phyloP scores from a whole-genome alignment of 2,329 filamentous ascomycete genomes.

The Aspergillus unguis region DNA sequence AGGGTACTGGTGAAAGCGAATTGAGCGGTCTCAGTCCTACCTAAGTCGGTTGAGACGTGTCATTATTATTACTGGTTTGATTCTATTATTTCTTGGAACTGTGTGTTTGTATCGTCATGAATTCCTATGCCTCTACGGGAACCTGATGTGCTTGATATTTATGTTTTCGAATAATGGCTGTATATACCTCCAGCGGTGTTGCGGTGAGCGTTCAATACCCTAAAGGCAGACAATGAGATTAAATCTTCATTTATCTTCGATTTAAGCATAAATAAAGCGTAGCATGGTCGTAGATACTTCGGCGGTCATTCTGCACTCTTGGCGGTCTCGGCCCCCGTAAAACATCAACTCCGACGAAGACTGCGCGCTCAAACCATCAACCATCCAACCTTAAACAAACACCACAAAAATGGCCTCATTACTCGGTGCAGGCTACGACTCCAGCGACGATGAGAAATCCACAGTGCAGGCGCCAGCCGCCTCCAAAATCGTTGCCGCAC shows the following conservation, averaged over 20 bases:
- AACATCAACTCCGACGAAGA: constrained; percentile 19
- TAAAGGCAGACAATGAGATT: constrained; percentile 1
- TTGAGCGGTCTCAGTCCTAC: constrained; percentile 4
- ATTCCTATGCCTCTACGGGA: constrained; percentile 4
- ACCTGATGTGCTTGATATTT: constrained; percentile 20
- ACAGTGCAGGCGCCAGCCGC: constrained; percentile 28
- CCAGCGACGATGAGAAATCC: constrained; percentile 47
- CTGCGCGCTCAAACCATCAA: constrained; percentile 2
- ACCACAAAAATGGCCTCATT: constrained; percentile 40
- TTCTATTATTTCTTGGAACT: constrained; percentile 5
- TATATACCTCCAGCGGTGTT: constrained; percentile 39
- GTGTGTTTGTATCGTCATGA: constrained; percentile 7
- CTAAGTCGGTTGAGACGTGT: constrained; percentile 6
- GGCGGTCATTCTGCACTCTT: constrained; percentile 19
- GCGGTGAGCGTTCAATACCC: constrained; percentile 40
- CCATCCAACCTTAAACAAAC: neutral
- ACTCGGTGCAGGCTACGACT: constrained; percentile 45
- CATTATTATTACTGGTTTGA: constrained; percentile 13
- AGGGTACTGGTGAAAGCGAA: constrained; percentile 11
- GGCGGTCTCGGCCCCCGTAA: constrained; percentile 31
- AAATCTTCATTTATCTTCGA: neutral
- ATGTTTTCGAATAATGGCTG: constrained; percentile 30
- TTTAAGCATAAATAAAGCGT: neutral
- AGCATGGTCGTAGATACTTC: neutral
- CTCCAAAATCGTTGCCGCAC: constrained; percentile 46